Evolutionary conservation across 352 stramenopile species (phyloP).

Genomic region (Achlya hypogyna): DNA sequence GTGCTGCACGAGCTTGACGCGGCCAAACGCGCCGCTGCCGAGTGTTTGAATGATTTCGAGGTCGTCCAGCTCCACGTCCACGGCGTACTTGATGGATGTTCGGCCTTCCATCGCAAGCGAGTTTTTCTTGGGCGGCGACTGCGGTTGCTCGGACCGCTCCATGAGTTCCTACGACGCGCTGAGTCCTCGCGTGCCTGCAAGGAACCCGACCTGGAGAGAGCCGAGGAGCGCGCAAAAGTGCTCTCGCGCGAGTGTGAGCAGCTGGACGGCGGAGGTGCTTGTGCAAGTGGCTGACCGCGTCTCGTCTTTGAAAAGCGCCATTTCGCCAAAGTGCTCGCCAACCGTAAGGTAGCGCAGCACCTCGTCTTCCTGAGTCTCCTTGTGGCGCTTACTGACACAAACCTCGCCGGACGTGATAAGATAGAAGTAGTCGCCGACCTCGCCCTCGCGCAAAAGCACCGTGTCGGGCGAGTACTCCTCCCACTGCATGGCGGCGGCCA

Average conservation of each 20-base stretch:
- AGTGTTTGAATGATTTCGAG: constrained; percentile 69
- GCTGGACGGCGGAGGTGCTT: constrained; percentile 51
- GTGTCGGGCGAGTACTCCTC: constrained; percentile 50
- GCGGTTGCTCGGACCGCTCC: constrained; percentile 28
- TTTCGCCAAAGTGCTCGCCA: constrained; percentile 92
- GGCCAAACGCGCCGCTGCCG: constrained; percentile 79
- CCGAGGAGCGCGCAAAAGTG: constrained; percentile 77
- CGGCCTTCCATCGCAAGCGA: constrained; percentile 1
- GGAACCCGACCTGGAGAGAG: constrained; percentile 31
- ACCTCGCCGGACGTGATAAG: constrained; percentile 72
- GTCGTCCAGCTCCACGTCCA: constrained; percentile 13
- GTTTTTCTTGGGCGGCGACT: constrained; percentile 6
- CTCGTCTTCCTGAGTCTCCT: constrained; percentile 32
- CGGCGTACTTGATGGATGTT: constrained; percentile 12
- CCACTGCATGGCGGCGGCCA: constrained; percentile 73
- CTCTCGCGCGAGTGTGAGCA: constrained; percentile 49
- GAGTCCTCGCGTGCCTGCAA: neutral
- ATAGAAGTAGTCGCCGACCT: constrained; percentile 71
- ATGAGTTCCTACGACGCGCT: constrained; percentile 39
- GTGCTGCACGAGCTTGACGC: constrained; percentile 83
- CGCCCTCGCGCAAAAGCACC: constrained; percentile 58
- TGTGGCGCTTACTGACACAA: constrained; percentile 48
- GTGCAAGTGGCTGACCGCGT: constrained; percentile 86
- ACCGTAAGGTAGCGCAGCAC: constrained; percentile 49
- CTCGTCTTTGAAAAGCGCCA: constrained; percentile 89